A percentile compares a stretch with the other conserved stretches of the same genome.
Evolutionary conservation across 148 eudicot genomes (phyloP).

Genomic region (Polygonum aviculare): DNA sequence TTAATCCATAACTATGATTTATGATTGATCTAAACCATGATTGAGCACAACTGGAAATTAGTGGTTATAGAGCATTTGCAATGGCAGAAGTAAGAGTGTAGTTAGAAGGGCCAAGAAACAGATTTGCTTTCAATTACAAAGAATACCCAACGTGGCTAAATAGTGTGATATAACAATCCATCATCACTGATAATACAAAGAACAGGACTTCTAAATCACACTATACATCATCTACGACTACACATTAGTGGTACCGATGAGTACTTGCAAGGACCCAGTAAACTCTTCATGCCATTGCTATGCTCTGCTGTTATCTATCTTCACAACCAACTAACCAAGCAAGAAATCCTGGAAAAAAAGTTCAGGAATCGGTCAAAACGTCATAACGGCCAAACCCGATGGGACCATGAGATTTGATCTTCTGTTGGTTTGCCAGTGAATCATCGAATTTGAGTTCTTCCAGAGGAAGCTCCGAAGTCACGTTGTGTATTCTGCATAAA

Average conservation of each 20-base stretch:
- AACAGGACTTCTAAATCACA: neutral
- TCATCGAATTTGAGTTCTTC: conserved; percentile 80
- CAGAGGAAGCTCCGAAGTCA: conserved; percentile 64
- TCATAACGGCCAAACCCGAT: neutral
- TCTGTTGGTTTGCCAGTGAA: neutral
- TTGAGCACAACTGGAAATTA: neutral
- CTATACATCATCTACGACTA: neutral
- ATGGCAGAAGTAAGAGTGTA: neutral
- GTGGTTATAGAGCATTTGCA: too few species aligned
- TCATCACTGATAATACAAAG: neutral
- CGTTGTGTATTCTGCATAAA: conserved; percentile 61
- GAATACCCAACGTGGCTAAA: neutral
- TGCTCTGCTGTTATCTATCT: neutral
- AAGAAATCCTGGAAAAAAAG: neutral
- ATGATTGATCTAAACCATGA: neutral
- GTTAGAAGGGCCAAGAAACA: neutral
- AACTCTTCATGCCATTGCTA: neutral
- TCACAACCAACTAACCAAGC: neutral
- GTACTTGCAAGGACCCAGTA: neutral
- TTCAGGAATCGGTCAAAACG: neutral
- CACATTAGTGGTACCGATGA: neutral
- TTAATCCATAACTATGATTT: neutral
- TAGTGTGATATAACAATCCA: neutral
- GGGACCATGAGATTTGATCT: conserved; percentile 8
- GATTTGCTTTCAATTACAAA: neutral